Evolutionary conservation across 2,329 filamentous ascomycete species (phyloP).

Genomic region (Epichloe scottii): DNA sequence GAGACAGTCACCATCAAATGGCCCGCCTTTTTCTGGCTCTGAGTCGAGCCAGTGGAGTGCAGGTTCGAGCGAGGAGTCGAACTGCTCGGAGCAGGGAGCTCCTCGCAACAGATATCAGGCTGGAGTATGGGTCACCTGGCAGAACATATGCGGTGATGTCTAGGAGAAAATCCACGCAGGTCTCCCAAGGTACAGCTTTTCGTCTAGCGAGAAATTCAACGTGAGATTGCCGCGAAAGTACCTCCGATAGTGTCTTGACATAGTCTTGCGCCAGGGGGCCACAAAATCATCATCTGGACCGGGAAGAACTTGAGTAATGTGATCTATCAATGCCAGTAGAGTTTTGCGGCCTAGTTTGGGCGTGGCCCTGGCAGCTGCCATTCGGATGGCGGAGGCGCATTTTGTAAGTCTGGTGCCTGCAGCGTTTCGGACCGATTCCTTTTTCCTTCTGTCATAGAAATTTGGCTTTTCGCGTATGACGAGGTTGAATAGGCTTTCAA

Average conservation of each 20-base stretch:
- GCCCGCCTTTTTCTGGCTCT: constrained; percentile 16
- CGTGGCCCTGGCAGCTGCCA: constrained; percentile 57
- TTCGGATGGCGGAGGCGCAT: constrained; percentile 59
- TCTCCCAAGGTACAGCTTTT: constrained; percentile 50
- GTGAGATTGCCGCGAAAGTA: constrained; percentile 64
- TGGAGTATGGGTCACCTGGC: constrained; percentile 22
- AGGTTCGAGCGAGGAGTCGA: constrained; percentile 16
- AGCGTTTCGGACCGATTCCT: constrained; percentile 30
- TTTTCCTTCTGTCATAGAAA: constrained; percentile 44
- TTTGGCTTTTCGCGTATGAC: constrained; percentile 53
- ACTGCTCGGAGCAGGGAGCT: constrained; percentile 33
- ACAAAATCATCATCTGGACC: constrained; percentile 49
- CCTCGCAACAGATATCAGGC: neutral
- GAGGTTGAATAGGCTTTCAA: constrained; percentile 66
- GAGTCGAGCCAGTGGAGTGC: constrained; percentile 17
- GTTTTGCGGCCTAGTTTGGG: constrained; percentile 62
- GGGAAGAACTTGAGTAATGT: constrained; percentile 65
- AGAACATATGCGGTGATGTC: constrained; percentile 41
- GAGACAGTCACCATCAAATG: constrained; percentile 20
- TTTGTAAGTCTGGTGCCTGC: constrained; percentile 48
- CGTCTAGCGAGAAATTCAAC: constrained; percentile 60
- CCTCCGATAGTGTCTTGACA: constrained; percentile 56
- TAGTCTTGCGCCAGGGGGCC: constrained; percentile 64
- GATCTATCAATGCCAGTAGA: constrained; percentile 64
- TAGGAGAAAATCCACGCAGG: constrained; percentile 58